Conservation (phyloP, 257 asterid species). For the Hygrophila difformis region DNA sequence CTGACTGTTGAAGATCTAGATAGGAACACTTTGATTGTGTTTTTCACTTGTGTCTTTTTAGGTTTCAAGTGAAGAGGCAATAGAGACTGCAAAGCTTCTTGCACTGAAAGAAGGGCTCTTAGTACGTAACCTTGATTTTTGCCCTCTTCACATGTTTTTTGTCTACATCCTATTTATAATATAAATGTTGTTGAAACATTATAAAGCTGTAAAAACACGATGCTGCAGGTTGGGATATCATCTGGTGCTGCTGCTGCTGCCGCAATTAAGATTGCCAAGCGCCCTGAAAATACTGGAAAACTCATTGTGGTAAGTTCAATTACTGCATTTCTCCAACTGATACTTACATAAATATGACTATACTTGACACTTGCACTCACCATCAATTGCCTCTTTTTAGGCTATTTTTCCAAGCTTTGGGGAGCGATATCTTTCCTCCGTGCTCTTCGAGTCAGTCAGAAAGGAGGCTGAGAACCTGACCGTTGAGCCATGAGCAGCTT, state of each 20-base stretch:
- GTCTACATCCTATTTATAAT: too few relatives aligned
- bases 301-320: constrained; percentile 69
- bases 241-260: constrained; percentile 95
- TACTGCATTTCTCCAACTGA: not conserved
- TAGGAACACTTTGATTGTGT: not conserved
- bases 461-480: constrained; percentile 71
- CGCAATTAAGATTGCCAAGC: constrained; percentile 64
- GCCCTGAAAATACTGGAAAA: constrained; percentile 77
- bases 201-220: constrained; percentile 3
- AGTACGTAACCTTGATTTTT: constrained; percentile 33
- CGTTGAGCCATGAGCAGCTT: constrained; percentile 43
- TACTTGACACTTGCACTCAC: constrained; percentile 19
- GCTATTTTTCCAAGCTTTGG: constrained; percentile 86
- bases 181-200: not conserved
- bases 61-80: constrained; percentile 89
- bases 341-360: not conserved
- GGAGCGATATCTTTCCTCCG: constrained; percentile 83
- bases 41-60: constrained; percentile 18
- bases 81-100: constrained; percentile 86
- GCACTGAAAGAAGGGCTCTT: constrained; percentile 85
- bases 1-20: not conserved
- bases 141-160: too few relatives aligned
- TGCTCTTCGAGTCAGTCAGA: constrained; percentile 68
- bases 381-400: too few relatives aligned
- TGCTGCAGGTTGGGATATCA: constrained; percentile 77